phyloP scores from a whole-genome alignment of 148 eudicot genomes.

The Polygonum maritimum region DNA sequence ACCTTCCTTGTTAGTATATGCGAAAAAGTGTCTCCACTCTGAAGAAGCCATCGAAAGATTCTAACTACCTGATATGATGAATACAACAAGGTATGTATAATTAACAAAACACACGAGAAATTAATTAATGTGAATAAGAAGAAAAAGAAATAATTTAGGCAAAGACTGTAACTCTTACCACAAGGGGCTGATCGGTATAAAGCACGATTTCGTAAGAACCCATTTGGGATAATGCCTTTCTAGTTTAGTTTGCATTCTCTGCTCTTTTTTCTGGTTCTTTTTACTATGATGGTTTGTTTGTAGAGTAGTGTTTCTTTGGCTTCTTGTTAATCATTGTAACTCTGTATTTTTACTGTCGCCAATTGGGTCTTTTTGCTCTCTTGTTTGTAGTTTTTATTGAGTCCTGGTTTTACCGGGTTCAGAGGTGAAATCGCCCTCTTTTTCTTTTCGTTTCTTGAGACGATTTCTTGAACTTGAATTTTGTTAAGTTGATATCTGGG shows the following conservation, averaged over 20 bases:
- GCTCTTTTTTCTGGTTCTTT: background rate
- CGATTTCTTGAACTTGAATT: background rate
- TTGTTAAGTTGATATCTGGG: background rate
- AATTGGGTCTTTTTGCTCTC: background rate
- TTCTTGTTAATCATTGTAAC: too few relatives aligned
- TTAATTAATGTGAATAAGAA: too few relatives aligned
- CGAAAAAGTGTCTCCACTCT: background rate
- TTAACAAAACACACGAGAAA: too few relatives aligned
- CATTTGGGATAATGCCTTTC: constrained; percentile 8
- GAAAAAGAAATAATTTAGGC: too few relatives aligned
- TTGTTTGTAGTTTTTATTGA: background rate
- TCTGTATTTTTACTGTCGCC: background rate
- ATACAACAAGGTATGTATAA: background rate
- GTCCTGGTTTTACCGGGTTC: background rate
- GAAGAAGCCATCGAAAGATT: too few relatives aligned
- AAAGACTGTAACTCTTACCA: too few relatives aligned
- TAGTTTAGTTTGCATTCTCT: constrained; percentile 3
- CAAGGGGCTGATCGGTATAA: too few relatives aligned
- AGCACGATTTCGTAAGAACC: too few relatives aligned
- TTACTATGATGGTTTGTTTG: background rate
- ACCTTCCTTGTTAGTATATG: background rate
- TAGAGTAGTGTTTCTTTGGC: too few relatives aligned
- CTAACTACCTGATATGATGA: background rate
- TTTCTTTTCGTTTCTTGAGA: background rate
- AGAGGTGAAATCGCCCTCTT: background rate